Base-by-base conservation (phyloP, 1,284 basidiomycete genomes). In the Peniophora sp. region DNA sequence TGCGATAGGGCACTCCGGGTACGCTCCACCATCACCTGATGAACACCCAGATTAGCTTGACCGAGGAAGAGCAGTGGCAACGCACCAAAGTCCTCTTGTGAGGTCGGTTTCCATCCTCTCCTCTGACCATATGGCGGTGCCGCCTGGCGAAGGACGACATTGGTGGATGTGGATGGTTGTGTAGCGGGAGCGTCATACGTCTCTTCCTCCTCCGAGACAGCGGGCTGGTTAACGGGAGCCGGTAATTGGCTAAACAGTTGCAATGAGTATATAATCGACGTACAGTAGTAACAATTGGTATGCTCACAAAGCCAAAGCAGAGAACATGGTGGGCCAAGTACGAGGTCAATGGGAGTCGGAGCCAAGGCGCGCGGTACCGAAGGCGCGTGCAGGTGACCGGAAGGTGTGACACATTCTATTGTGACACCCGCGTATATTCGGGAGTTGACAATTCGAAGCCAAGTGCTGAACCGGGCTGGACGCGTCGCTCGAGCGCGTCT, bases 1-100 rank as follows among this genome's bases (percentile, higher is more conserved):
- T 11, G 96, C 96, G 51, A 97, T 74, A 75, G 96, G 94, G 66
- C 95, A 97, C 73, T 99, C 96, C 1, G 97, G 96, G 69, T 91
- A 99, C 49, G 95, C 81, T 58, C 96, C 96, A 57, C 96, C 96
- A 62, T 94, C 92, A 47, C 84, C 87, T 88, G 58, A 37, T 52
- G 22, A 58, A 48, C 24, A 55, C 45, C 17, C 34, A 39, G 22
- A 23, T 9, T 36, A 36, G n/a, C 37, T n/a, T 41, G 34, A 36
- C 12, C 20, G 24, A 9, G 41, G 18, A 22, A 34, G 0, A 39
- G 18, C 24, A 9, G 6, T 3, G 17, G 3, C 24, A n/a, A 68
- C 78, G 43, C 58, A 86, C 87, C 90, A 69, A 88, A 98, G 62
- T 98, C 94, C 51, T 87, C 85, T 55, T 79, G 78, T 18, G 76